Evolutionary conservation across 2,329 filamentous ascomycete species (phyloP).

Genomic region (Rachicladosporium sp.): DNA sequence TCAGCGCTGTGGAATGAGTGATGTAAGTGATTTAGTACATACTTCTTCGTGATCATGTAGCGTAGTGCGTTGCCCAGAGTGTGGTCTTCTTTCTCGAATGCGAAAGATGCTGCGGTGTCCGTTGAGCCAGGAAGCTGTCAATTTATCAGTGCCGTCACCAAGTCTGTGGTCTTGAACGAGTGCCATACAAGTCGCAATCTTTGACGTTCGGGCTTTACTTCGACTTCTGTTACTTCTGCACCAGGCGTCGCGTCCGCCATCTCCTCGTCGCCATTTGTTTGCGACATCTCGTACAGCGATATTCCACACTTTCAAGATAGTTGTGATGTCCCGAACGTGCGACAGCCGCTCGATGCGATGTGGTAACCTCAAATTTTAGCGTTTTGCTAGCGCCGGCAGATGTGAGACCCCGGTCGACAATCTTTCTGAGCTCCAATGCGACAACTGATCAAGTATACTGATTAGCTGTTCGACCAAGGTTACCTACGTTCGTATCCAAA

Average conservation of each 20-base stretch:
- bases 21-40: slow-evolving; percentile 19
- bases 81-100: slow-evolving; percentile 88
- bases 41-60: slow-evolving; percentile 99
- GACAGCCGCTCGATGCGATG: too few species aligned
- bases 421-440: too few species aligned
- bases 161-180: not conserved
- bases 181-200: slow-evolving; percentile 33
- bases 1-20: not conserved
- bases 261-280: slow-evolving; percentile 18
- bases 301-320: too few species aligned
- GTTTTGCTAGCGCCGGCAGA: too few species aligned
- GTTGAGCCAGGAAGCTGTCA: slow-evolving; percentile 66
- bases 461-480: too few species aligned
- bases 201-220: slow-evolving; percentile 21
- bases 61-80: slow-evolving; percentile 88
- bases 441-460: too few species aligned
- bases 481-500: too few species aligned
- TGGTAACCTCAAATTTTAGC: too few species aligned
- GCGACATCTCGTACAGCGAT: slow-evolving; percentile 4
- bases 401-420: too few species aligned
- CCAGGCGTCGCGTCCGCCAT: slow-evolving; percentile 27
- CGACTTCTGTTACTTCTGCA: slow-evolving; percentile 13
- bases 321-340: too few species aligned
- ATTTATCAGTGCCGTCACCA: not conserved
- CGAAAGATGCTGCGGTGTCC: slow-evolving; percentile 83